Base-by-base conservation (phyloP, 768 basidiomycete species). In the Lactarius trivialis region DNA sequence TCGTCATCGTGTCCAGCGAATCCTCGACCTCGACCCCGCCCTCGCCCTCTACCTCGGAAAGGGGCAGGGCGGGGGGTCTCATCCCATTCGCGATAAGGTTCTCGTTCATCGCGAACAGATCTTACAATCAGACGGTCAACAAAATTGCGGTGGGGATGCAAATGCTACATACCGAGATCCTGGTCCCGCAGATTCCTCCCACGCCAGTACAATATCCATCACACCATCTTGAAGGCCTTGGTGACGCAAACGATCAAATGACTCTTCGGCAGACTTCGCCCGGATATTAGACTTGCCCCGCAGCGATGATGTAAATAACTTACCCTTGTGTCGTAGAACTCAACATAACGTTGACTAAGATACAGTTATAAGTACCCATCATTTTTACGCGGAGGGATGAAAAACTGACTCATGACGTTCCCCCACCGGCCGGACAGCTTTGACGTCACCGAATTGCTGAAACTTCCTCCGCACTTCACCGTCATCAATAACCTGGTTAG, bases 381-480 rank as follows among this genome's bases (percentile, higher is more conserved):
- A 56, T 60, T 19, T 55, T 21, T 58, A 28, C 39, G 14, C 15
- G 55, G 24, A 6, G 28, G 14, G 0, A 45, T 43, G 26, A 33
- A 37, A 60, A 37, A 60, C 51, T 64, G 54, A 76, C 73, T 91
- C 86, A 45, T 74, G 72, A 43, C 85, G 84, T 58, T 85, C 85
- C 58, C 78, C 82, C 1, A 84, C 81, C 2, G 85, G 79, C 65
- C 80, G 82, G 17, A 98, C 81, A 5, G 81, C 76, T 73, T 96
- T 96, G 60, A 99, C 85, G 68, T 96, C 93, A 15, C 96, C 96
- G 67, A 89, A 94, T 56, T 88, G 85, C 68, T 91, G 86, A 71
- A 96, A 93, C 72, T 89, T 87, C 56, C 88, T 82, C 3, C 89
- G 82, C 2, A 98, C 82, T 73, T 97, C 93, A 63, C 84, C 83